Evolutionary conservation across 257 asterid genomes (phyloP), one percentile per base, ranked within the genome.

Genomic region (Ajuga chamaepitys): DNA sequence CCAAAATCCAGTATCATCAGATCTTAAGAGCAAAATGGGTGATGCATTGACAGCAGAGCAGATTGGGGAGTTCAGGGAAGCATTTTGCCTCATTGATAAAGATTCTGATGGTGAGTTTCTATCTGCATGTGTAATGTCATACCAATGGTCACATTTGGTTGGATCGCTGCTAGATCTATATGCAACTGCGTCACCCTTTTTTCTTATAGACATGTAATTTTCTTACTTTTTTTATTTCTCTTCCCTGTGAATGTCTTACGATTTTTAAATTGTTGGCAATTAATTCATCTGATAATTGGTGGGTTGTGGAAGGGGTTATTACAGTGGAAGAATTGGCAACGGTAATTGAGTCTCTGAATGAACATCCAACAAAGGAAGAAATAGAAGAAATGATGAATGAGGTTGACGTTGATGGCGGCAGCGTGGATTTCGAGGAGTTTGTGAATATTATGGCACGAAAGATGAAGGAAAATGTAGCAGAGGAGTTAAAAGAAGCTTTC

Each of bases 401-500:
- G 57, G 81, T 84, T 55, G 91, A 75, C 38, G 76, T 58, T 11
- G 81, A 77, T 45, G 89, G 91, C 63, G 95, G 89, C 9, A 80
- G 83, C 0, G 69, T 83, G 0, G 80, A 81, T 78, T 85, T 89
- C 30, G 66, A 80, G n/a, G 94, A 83, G 64, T 89, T 89, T 68
- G 62, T 89, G 74, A 73, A 63, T 32, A 83, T 87, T 25, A 83
- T 89, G 94, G 79, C 89, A 2, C 77, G 81, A 66, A 85, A 83
- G 51, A 77, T 70, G 77, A 87, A 85, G 93, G 93, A 88, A 51
- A 83, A 81, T 64, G 83, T 72, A 11, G 67, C 82, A 2, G 95
- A 84, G n/a, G 96, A 89, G 67, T 66, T 86, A 25, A 84, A 82
- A 66, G 96, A 86, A 78, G 95, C 93, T 41, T 89, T 89, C 80